phyloP scores from a whole-genome alignment of 495 filamentous ascomycete species.

The Penicillium egyptiacum region DNA sequence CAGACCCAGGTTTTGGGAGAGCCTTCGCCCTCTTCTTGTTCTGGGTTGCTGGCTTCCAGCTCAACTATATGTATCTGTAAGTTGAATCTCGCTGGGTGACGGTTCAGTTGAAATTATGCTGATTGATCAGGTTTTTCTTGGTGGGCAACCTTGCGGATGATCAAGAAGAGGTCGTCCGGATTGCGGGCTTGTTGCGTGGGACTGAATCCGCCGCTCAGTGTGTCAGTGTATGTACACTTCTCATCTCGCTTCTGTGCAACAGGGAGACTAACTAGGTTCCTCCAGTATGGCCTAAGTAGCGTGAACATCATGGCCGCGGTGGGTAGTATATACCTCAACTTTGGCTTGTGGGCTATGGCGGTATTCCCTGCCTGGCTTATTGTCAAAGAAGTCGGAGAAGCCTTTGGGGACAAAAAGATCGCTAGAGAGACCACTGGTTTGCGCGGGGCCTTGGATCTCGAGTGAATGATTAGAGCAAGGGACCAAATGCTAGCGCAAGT shows the following conservation, averaged over 20 bases:
- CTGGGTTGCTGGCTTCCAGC: conserved; percentile 58
- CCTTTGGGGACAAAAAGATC: conserved; percentile 37
- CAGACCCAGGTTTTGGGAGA: conserved; percentile 52
- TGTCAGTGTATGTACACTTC: conserved; percentile 45
- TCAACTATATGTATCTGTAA: conserved; percentile 64
- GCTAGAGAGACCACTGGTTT: conserved; percentile 29
- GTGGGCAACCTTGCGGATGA: conserved; percentile 57
- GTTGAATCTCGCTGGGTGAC: conserved; percentile 11
- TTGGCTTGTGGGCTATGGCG: conserved; percentile 58
- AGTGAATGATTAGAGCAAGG: conserved; percentile 1
- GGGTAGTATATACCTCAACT: conserved; percentile 62
- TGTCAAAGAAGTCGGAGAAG: conserved; percentile 50
- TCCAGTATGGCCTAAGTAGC: conserved; percentile 56
- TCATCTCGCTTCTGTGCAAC: background rate
- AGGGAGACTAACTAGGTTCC: conserved; percentile 7
- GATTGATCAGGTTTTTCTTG: conserved; percentile 55
- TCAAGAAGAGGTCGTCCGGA: conserved; percentile 59
- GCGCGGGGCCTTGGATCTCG: conserved; percentile 15
- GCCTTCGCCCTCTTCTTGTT: conserved; percentile 60
- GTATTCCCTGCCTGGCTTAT: conserved; percentile 61
- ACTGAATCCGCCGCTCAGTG: conserved; percentile 64
- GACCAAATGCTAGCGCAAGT: background rate
- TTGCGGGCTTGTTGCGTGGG: conserved; percentile 58
- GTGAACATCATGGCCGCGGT: conserved; percentile 58
- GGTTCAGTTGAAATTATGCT: background rate